Base-by-base conservation (phyloP, 805 yeast genomes). In the Kodamaea fukazawae region DNA sequence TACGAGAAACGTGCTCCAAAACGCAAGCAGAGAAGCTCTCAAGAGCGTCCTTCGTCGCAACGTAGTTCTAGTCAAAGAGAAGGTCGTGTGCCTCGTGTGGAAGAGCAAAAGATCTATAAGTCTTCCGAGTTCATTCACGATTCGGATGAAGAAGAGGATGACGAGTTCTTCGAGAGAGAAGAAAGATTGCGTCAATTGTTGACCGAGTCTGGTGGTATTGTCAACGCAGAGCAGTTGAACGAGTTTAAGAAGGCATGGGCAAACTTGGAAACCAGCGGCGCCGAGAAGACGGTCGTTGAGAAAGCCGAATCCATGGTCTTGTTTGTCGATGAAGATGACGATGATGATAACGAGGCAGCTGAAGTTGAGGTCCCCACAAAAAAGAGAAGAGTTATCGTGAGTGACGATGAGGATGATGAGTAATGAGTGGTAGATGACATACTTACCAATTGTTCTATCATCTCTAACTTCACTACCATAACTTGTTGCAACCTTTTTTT, bases 121-220 rank as follows among this genome's bases (percentile, higher is more conserved):
- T 81, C 88, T 1, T 61, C 81, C 3, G 79, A 74, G 40, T 74
- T 60, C 47, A 73, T 83, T 33, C 65, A 65, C 36, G 82, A 75
- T 38, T 79, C 86, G 2, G 86, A 81, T 50, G 78, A 69, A 10
- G 86, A 79, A 34, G 65, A 67, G 29, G 77, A 72, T 37, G 54
- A 51, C 2, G 68, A 50, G 22, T 83, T 83, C 52, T 83, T 75
- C 53, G 79, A 60, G 31, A 69, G 76, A 42, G 90, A 83, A 49
- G 65, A 67, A 40, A 58, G 63, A 41, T 61, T 79, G 32, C 75
- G 81, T 33, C 57, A 54, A 23, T 46, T 69, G 44, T 50, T 69
- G 28, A 47, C 44, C 7, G 53, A 51, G 34, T 52, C 61, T 5
- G 75, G 75, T 5, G 73, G 73, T 9, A 61, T 69, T 25, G 59